Evolutionary conservation across 108 stramenopile genomes (phyloP).

Genomic region (Cyclotella sp.): DNA sequence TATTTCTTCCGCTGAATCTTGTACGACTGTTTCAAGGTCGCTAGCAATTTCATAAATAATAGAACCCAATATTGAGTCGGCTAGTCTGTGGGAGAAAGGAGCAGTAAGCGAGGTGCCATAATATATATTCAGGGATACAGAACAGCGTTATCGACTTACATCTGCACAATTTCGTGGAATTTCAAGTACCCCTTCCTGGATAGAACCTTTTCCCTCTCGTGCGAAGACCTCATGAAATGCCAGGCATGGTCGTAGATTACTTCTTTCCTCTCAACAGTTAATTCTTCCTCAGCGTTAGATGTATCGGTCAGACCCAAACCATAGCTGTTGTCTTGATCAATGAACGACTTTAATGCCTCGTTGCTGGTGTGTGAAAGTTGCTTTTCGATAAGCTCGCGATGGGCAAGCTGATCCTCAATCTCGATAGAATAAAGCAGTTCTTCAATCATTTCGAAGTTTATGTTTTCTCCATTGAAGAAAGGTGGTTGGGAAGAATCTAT

Average conservation of each 20-base stretch:
- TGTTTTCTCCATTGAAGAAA: background rate
- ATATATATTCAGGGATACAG: background rate
- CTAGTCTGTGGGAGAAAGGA: background rate
- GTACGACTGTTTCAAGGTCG: slow-evolving; percentile 8
- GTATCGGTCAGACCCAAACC: background rate
- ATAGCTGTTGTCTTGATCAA: background rate
- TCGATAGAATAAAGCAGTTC: slow-evolving; percentile 11
- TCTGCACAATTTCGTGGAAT: slow-evolving; percentile 16
- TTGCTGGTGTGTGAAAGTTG: background rate
- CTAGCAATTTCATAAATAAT: slow-evolving; percentile 6
- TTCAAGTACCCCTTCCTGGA: background rate
- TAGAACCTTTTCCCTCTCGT: slow-evolving; percentile 1
- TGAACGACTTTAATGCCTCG: background rate
- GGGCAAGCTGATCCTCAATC: slow-evolving; percentile 19
- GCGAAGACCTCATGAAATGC: background rate
- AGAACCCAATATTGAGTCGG: slow-evolving; percentile 6
- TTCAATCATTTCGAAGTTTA: slow-evolving; percentile 9
- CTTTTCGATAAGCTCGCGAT: background rate
- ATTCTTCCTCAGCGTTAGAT: background rate
- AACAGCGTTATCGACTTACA: background rate
- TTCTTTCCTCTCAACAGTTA: background rate
- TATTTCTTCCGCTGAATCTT: slow-evolving; percentile 15
- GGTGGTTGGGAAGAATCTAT: background rate
- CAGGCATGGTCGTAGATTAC: slow-evolving; percentile 5
- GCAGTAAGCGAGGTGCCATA: background rate